These are phyloP conservation scores for Zhuliangozyma blackwelliae DNA, from an alignment of 1,139 yeast genomes.

Conservation along the genomic window DNA sequence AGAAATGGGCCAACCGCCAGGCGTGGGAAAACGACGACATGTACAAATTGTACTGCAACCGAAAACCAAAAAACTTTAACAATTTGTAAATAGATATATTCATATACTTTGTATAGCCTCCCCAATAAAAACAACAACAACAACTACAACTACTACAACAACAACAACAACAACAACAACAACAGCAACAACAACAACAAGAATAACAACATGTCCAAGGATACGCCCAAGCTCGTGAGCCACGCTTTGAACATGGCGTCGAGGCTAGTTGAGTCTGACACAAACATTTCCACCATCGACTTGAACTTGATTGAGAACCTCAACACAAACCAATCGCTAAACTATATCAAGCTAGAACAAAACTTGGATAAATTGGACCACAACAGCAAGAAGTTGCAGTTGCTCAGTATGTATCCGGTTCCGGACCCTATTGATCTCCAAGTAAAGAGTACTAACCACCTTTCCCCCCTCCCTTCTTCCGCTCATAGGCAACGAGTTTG, in stretches of 20 bases:
- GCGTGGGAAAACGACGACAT: conserved; percentile 43
- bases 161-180: background rate
- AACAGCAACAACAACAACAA: background rate
- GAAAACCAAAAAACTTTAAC: conserved; percentile 22
- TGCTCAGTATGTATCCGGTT: conserved; percentile 29
- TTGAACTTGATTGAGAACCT: conserved; percentile 50
- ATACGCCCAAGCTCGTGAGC: conserved; percentile 26
- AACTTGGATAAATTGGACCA: conserved; percentile 36
- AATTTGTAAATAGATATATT: conserved; percentile 1
- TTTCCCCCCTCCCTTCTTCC: conserved; percentile 7
- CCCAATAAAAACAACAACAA: conserved; percentile 1
- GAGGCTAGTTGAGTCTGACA: conserved; percentile 46
- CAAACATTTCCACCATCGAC: conserved; percentile 50
- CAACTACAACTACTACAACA: background rate
- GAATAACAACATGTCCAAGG: conserved; percentile 14
- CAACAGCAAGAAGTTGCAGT: conserved; percentile 25
- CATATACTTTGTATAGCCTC: conserved; percentile 4
- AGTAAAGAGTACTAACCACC: background rate
- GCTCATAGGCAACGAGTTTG: conserved; percentile 27
- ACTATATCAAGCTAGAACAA: conserved; percentile 52
- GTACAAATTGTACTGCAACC: conserved; percentile 54
- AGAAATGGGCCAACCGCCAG: conserved; percentile 49
- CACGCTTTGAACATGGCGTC: conserved; percentile 29
- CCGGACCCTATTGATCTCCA: too few relatives aligned
- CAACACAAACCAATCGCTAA: conserved; percentile 55